Base-by-base conservation (phyloP, 257 asterid species). In the Nicotiana otophora region DNA sequence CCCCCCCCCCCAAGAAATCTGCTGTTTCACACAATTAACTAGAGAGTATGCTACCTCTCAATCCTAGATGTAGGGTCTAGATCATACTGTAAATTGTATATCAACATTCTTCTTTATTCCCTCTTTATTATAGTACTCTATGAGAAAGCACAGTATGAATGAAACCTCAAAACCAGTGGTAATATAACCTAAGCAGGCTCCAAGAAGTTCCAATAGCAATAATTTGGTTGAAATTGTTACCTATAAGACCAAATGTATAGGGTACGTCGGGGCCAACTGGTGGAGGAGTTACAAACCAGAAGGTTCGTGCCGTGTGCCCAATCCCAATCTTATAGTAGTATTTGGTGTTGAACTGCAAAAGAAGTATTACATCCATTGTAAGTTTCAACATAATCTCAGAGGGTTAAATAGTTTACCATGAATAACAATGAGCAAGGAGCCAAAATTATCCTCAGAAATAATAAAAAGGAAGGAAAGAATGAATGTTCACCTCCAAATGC, bases 231-330 rank as follows among this genome's bases (percentile, higher is more conserved):
- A 78, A 46, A 84, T 34, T 20, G 68, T 60, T 93, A 95, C 98
- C 98, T 81, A 95, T 92, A 15, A 95, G 91, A 77, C 99, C 99
- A 83, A 95, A 95, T 2, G 97, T 92, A 54, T 93, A 93, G 0
- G 98, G 99, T 62, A 87, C 95, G 85, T 95, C 98, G 14, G 97
- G 99, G 16, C 98, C 97, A 58, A 90, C 89, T 85, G 76, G 74
- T 10, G 97, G 98, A 28, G 99, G 99, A 14, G 99, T 93, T 5
- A 80, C 82, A 84, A 95, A 95, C 97, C 97, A 92, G 87, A 95
- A 95, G 1, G 86, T 92, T 72, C 98, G 87, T 36, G 81, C 53
- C 4, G 91, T 69, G n/a, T 87, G 85, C 82, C 89, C 91, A 33
- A 82, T 72, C 81, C 97, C 99, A 33, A 95, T 87, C 90, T 86